Evolutionary conservation across 495 filamentous ascomycete genomes (phyloP), one percentile per base, ranked within the genome.

Genomic region (Entonaema liquescens): DNA sequence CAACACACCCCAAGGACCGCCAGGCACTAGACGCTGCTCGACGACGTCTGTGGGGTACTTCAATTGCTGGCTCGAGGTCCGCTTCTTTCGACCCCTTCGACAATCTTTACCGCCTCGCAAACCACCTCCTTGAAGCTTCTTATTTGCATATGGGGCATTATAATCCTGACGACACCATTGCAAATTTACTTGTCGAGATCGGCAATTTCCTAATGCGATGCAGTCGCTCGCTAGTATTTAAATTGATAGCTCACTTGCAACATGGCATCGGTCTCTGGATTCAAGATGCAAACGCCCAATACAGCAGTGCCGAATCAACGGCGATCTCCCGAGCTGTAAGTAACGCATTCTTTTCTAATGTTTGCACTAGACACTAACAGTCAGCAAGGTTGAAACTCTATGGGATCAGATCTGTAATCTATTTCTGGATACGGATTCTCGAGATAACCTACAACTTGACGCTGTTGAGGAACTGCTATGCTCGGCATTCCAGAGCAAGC

Each of bases 201-300:
- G 68, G 70, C 9, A 58, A 60, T 38, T 85, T 83, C 58, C 61
- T 84, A 15, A 67, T 67, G n/a, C 72, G 80, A 62, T 77, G 81
- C 59, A 83, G 76, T 50, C 60, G 50, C n/a, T 74, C 78, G 21
- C 68, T 82, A 12, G 76, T 78, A 13, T 49, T 78, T 29, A 79
- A 73, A 53, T 68, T 79, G 21, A 72, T 91, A n/a, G 73, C 80
- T 8, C 82, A 81, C 40, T 72, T 89, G n/a, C 90, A 93, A 73
- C 77, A 82, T 36, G 89, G 89, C 1, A 70, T 92, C 33, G 71
- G 81, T 3, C 65, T 81, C 5, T 93, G 90, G 90, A 76, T 93
- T 33, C 79, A 82, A 58, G 91, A 93, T 68, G 49, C 70, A 1
- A 80, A 79, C 13, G 73, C 78, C 36, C 66, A 71, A 54, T 76